These are phyloP conservation scores for Cutaneotrichosporon cavernicola DNA, from an alignment of 1,284 basidiomycete genomes.

Conservation along the genomic window DNA sequence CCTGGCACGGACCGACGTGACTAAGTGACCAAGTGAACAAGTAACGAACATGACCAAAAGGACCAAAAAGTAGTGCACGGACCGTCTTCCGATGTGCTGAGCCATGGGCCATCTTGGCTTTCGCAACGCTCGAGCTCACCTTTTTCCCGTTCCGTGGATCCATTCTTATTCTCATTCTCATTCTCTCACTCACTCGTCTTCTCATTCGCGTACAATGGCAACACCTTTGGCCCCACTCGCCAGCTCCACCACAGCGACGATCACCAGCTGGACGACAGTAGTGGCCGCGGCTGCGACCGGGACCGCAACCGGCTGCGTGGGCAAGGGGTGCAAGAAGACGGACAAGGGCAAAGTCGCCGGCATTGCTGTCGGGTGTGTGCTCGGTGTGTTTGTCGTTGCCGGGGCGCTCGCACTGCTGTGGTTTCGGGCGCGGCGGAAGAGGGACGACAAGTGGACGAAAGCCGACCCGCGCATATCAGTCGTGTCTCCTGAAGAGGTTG, in stretches of 20 bases:
- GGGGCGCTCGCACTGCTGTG: background rate
- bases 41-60: background rate
- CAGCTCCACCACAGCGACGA: background rate
- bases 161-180: background rate
- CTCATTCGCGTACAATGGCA: background rate
- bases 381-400: background rate
- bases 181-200: background rate
- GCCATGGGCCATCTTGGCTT: background rate
- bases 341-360: background rate
- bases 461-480: background rate
- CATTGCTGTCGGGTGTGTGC: background rate
- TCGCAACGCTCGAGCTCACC: background rate
- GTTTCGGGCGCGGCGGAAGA: background rate
- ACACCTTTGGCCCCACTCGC: no score
- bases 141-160: background rate
- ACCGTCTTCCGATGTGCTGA: background rate
- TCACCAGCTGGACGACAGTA: background rate
- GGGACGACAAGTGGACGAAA: background rate
- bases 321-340: background rate
- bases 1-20: background rate
- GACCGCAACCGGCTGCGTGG: background rate
- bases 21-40: background rate
- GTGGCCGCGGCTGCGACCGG: background rate
- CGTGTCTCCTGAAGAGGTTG: background rate
- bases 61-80: background rate